These are phyloP conservation scores for Pythium angustatum DNA, from an alignment of 352 stramenopile species.

Conservation along the genomic window DNA sequence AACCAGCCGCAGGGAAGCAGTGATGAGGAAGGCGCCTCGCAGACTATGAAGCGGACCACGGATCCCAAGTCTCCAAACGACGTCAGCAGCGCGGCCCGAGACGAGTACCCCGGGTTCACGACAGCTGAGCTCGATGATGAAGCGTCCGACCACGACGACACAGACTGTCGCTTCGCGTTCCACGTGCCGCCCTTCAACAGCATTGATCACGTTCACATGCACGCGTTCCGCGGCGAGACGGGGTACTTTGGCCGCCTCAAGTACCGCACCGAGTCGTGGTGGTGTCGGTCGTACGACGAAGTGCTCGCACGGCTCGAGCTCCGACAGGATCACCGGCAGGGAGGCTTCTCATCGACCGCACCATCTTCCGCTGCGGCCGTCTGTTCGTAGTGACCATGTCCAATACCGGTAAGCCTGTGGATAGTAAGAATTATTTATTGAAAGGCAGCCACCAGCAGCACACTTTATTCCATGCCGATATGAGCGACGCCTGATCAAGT, in stretches of 20 bases:
- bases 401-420: no score
- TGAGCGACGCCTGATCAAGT: neutral
- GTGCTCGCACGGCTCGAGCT: conserved; percentile 45
- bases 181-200: conserved; percentile 54
- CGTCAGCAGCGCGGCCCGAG: neutral
- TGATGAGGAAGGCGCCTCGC: neutral
- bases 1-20: neutral
- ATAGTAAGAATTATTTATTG: conserved; percentile 18
- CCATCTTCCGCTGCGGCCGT: neutral
- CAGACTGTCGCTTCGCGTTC: conserved; percentile 34
- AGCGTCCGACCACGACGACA: neutral
- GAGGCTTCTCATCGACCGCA: neutral
- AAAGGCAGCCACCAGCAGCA: no score
- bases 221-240: conserved; percentile 29
- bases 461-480: no score
- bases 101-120: neutral
- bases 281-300: conserved; percentile 78
- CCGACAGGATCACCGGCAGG: neutral
- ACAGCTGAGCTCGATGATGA: neutral
- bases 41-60: neutral
- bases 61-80: conserved; percentile 5
- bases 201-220: conserved; percentile 37
- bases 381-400: neutral
- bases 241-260: conserved; percentile 73
- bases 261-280: conserved; percentile 83